phyloP scores from a whole-genome alignment of 371 early-diverging fungal genomes.

The Mortierella sp. region DNA sequence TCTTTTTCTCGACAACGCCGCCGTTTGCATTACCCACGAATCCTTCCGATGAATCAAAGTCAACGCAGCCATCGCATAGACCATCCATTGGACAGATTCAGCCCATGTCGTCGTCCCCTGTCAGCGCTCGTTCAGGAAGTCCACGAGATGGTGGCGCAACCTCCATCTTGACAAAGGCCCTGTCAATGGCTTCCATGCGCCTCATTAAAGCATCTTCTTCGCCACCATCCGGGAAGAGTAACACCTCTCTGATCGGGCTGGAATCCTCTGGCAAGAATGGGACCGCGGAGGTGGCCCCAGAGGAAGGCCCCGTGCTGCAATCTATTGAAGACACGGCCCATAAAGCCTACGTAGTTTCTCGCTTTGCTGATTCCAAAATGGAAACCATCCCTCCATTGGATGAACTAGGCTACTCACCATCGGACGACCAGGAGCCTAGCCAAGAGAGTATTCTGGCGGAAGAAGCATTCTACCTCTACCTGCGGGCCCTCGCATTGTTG shows the following conservation, averaged over 20 bases:
- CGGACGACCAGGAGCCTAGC: conserved; percentile 39
- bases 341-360: conserved; percentile 72
- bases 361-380: conserved; percentile 71
- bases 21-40: conserved; percentile 53
- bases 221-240: conserved; percentile 44
- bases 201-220: conserved; percentile 62
- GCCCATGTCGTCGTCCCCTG: conserved; percentile 23
- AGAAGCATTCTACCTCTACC: conserved; percentile 80
- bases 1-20: conserved; percentile 51
- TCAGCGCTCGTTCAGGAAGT: conserved; percentile 40
- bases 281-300: conserved; percentile 31
- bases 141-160: conserved; percentile 54
- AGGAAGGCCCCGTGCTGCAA: conserved; percentile 59
- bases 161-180: conserved; percentile 68
- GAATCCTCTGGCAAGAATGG: conserved; percentile 30
- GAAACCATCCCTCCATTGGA: conserved; percentile 41
- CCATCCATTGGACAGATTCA: conserved; percentile 27
- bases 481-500: conserved; percentile 78
- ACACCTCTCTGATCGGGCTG: conserved; percentile 31
- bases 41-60: conserved; percentile 34
- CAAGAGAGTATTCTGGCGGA: conserved; percentile 59
- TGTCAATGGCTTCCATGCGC: conserved; percentile 67
- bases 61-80: conserved; percentile 25
- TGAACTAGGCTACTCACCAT: conserved; percentile 17
- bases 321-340: conserved; percentile 67